Evolutionary conservation across 345 rosid species (phyloP).

Genomic region (Populus nigra): DNA sequence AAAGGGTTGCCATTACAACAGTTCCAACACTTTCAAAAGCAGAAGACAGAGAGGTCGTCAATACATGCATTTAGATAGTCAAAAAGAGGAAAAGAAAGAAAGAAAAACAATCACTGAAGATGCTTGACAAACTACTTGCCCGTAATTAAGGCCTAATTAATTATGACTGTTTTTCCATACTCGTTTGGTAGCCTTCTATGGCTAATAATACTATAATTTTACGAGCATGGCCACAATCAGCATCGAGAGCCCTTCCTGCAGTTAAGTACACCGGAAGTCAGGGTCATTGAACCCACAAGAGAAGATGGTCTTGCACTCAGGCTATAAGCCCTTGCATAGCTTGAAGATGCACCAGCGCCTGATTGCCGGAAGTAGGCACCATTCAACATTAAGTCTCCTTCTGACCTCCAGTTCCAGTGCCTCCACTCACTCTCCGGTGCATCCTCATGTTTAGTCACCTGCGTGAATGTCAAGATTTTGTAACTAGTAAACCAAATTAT

Average conservation of each 20-base stretch:
- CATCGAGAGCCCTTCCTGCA: slow-evolving; percentile 26
- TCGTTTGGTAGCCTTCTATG: not conserved
- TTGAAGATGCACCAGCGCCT: slow-evolving; percentile 24
- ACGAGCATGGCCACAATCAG: not conserved
- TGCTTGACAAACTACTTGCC: not conserved
- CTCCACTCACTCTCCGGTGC: slow-evolving; percentile 31
- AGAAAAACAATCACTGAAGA: not conserved
- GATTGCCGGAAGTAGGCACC: slow-evolving; percentile 26
- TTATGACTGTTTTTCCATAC: not conserved
- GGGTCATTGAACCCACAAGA: slow-evolving; percentile 19
- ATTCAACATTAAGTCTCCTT: slow-evolving; percentile 24
- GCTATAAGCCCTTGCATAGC: slow-evolving; percentile 23
- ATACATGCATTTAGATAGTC: not conserved
- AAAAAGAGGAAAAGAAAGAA: not conserved
- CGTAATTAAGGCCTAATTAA: not conserved
- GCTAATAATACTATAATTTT: not conserved
- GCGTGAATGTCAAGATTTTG: not conserved
- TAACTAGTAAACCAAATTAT: no score
- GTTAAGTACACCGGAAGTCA: slow-evolving; percentile 25
- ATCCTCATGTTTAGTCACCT: slow-evolving; percentile 31
- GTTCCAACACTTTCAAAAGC: not conserved
- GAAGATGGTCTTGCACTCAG: slow-evolving; percentile 30
- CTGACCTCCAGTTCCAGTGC: slow-evolving; percentile 30
- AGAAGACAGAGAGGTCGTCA: slow-evolving; percentile 7
- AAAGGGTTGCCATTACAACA: not conserved